phyloP scores from a whole-genome alignment of 208 protist genomes.

The Angomonas deanei region DNA sequence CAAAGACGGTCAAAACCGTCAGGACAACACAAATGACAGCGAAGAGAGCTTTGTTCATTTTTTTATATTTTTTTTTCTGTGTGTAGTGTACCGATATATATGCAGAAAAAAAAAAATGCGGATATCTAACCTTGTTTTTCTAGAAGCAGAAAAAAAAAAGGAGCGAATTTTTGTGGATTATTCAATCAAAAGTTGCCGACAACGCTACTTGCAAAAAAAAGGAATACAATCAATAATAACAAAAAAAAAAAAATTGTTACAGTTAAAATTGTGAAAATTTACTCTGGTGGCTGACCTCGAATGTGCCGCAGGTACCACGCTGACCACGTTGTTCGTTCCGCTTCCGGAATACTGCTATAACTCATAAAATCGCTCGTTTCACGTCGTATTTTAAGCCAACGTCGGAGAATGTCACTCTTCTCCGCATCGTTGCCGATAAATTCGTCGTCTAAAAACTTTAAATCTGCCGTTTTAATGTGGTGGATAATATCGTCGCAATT shows the following conservation, averaged over 20 bases:
- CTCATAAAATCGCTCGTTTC: constrained; percentile 25
- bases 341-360: constrained; percentile 26
- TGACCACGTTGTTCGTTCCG: constrained; percentile 30
- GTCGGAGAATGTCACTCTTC: background rate
- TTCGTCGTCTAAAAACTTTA: background rate
- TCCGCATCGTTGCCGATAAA: background rate
- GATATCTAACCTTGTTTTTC: no score
- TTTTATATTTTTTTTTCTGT: constrained; percentile 8
- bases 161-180: background rate
- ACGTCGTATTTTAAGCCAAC: constrained; percentile 19
- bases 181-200: background rate
- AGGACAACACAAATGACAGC: constrained; percentile 13
- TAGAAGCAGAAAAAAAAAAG: background rate
- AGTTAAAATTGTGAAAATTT: background rate
- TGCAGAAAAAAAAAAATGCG: no score
- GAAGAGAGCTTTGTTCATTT: constrained; percentile 5
- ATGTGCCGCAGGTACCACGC: constrained; percentile 40
- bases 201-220: background rate
- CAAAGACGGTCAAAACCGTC: constrained; percentile 1
- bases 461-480: background rate
- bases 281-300: background rate
- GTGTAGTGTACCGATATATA: background rate
- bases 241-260: background rate
- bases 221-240: background rate
- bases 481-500: background rate